Evolutionary conservation across 2,329 filamentous ascomycete species (phyloP), one percentile per base, ranked within the genome.

Genomic region (Ceratocystis papillata): DNA sequence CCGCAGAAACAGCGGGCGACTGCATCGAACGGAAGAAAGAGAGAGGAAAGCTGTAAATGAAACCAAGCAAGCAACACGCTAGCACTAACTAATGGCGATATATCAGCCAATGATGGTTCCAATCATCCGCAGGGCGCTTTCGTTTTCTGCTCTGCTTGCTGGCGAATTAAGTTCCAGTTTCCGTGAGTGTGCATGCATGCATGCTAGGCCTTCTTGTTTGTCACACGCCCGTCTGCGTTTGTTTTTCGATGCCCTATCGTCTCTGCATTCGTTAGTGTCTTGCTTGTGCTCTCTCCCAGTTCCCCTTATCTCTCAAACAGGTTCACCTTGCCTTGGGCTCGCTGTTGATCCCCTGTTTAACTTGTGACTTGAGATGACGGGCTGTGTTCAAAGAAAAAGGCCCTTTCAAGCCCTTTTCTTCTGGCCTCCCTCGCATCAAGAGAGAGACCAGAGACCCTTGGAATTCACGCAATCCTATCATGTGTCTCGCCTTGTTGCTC

Each of bases 401-500:
- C 48, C 48, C n/a, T 22, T 22, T n/a, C 48, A 25, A 25, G 48
- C n/a, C 15, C 15, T 30, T 28, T 57, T 17, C 25, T n/a, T 8
- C 22, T 30, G 12, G 12, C 53, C 20, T 30, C 53, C 22, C 53
- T 57, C 30, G 20, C 46, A 12, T 30, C 28, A 53, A 53, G 22
- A 28, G 28, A 28, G 28, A 28, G 28, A 25, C 22, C 22, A 33
- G 30, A 30, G 53, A 53, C n/a, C 53, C 53, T 28, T 57, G 28
- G 28, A 57, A 57, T 57, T 33, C 53, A 30, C 53, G 53, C 53
- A 57, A 30, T 57, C 20, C 53, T 17, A 57, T 57, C 53, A 57
- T 57, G 53, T 57, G 53, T 57, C 53, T 57, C 53, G 53, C 53
- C 53, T 57, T 57, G 53, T 57, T 57, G 53, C 10, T 57, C 53